phyloP scores from a whole-genome alignment of 2,329 filamentous ascomycete species.

The Phoma sp. region DNA sequence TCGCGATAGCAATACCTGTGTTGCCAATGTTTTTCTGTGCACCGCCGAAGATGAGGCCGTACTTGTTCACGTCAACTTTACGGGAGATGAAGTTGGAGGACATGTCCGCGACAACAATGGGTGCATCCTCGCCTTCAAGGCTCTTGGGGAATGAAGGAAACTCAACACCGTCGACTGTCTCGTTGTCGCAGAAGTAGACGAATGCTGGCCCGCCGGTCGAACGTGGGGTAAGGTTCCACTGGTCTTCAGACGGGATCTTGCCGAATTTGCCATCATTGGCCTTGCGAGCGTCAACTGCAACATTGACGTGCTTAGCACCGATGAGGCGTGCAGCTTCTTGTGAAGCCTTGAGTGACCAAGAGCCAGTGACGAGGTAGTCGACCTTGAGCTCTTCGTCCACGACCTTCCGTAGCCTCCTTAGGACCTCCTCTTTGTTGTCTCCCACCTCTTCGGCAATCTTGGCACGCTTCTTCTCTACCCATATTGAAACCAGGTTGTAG shows the following conservation, averaged over 20 bases:
- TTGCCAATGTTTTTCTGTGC: slow-evolving; percentile 94
- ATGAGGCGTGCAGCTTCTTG: slow-evolving; percentile 82
- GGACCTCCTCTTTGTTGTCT: slow-evolving; percentile 62
- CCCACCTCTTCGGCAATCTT: slow-evolving; percentile 65
- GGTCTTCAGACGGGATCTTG: slow-evolving; percentile 76
- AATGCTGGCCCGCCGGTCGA: slow-evolving; percentile 65
- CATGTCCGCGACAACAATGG: slow-evolving; percentile 89
- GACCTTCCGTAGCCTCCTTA: slow-evolving; percentile 67
- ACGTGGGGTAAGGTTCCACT: slow-evolving; percentile 74
- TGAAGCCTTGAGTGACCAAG: slow-evolving; percentile 88
- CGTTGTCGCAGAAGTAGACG: slow-evolving; percentile 92
- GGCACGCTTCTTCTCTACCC: slow-evolving; percentile 74
- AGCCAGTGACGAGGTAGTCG: slow-evolving; percentile 90
- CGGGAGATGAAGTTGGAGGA: slow-evolving; percentile 90
- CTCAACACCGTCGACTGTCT: slow-evolving; percentile 93
- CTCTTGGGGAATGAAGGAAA: slow-evolving; percentile 76
- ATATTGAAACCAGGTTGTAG: slow-evolving; percentile 84
- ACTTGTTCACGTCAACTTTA: slow-evolving; percentile 78
- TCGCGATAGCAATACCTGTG: slow-evolving; percentile 84
- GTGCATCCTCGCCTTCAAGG: slow-evolving; percentile 70
- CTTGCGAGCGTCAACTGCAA: slow-evolving; percentile 71
- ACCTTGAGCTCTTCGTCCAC: slow-evolving; percentile 76
- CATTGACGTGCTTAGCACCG: slow-evolving; percentile 80
- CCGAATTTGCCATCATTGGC: slow-evolving; percentile 83
- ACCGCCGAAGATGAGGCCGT: slow-evolving; percentile 84